Conservation (phyloP, 2,329 filamentous ascomycete genomes). For the Fusarium graminum region DNA sequence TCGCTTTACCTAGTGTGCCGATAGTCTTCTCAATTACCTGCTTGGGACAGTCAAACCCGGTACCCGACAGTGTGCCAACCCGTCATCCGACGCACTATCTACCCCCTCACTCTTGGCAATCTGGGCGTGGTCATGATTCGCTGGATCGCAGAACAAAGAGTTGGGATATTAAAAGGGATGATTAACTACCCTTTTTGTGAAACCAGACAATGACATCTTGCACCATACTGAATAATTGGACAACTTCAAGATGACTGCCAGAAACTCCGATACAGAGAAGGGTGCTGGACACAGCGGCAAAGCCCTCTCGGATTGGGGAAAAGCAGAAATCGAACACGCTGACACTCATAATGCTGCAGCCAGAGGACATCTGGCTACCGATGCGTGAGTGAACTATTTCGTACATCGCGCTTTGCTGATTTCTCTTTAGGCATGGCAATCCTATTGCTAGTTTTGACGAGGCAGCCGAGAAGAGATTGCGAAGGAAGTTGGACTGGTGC, state of each 20-base stretch:
- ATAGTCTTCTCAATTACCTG: not conserved
- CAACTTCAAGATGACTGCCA: not conserved
- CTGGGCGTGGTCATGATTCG: not conserved
- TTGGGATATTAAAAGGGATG: not conserved
- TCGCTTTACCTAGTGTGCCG: not conserved
- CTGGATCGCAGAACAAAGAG: not conserved
- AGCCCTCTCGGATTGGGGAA: not conserved
- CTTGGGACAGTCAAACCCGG: conserved; percentile 10
- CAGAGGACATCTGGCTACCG: conserved; percentile 21
- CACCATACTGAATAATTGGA: too few relatives aligned
- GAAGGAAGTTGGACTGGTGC: conserved; percentile 24
- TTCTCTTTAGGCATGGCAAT: conserved; percentile 3
- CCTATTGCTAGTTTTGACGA: conserved; percentile 19
- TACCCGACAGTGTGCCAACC: conserved; percentile 12
- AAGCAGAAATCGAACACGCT: conserved; percentile 1
- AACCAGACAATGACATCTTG: not conserved
- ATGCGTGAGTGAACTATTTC: conserved; percentile 2
- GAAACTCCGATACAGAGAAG: conserved; percentile 16
- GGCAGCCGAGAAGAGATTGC: conserved; percentile 14
- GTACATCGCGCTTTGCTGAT: not conserved
- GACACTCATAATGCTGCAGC: conserved; percentile 20
- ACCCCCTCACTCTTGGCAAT: conserved; percentile 30
- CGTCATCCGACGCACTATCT: conserved; percentile 18
- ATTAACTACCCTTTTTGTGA: not conserved
- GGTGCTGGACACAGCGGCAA: not conserved